A percentile compares a stretch with the other conserved stretches of the same genome.
These are phyloP conservation scores for Scenedesmus sp. DNA, from an alignment of 163 green algal genomes.

Conservation along the genomic window DNA sequence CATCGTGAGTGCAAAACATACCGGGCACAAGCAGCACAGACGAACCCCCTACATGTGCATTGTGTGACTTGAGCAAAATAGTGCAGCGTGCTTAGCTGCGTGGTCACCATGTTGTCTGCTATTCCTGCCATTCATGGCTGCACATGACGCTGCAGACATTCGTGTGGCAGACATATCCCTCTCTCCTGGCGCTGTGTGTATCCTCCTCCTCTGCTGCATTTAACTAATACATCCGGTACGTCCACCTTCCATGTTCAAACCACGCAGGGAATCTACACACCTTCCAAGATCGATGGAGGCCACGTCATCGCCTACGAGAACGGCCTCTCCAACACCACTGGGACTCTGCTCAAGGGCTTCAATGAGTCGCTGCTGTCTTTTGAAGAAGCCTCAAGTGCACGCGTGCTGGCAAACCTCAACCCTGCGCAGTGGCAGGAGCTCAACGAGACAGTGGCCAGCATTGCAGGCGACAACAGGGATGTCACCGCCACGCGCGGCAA, in stretches of 20 bases:
- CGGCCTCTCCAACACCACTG: neutral
- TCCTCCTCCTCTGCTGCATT: neutral
- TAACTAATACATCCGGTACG: neutral
- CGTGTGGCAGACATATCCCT: neutral
- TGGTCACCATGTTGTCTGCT: neutral
- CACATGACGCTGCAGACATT: neutral
- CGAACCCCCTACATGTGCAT: neutral
- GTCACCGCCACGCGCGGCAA: neutral
- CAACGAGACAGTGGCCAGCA: neutral
- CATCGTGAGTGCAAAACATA: neutral
- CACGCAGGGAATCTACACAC: constrained; percentile 48
- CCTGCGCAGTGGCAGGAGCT: neutral
- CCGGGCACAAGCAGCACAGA: neutral
- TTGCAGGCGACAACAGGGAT: neutral
- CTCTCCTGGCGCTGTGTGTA: neutral
- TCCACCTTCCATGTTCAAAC: neutral
- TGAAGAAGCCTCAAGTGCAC: neutral
- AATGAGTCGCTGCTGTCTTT: constrained; percentile 20
- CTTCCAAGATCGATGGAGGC: constrained; percentile 40
- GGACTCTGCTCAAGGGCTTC: neutral
- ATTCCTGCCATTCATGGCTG: neutral
- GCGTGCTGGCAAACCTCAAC: neutral
- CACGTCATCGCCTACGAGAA: constrained; percentile 22
- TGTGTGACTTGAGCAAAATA: neutral
- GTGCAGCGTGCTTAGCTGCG: neutral